These are phyloP conservation scores for Coniophora puteana DNA, from an alignment of 1,284 basidiomycete genomes.

Conservation along the genomic window DNA sequence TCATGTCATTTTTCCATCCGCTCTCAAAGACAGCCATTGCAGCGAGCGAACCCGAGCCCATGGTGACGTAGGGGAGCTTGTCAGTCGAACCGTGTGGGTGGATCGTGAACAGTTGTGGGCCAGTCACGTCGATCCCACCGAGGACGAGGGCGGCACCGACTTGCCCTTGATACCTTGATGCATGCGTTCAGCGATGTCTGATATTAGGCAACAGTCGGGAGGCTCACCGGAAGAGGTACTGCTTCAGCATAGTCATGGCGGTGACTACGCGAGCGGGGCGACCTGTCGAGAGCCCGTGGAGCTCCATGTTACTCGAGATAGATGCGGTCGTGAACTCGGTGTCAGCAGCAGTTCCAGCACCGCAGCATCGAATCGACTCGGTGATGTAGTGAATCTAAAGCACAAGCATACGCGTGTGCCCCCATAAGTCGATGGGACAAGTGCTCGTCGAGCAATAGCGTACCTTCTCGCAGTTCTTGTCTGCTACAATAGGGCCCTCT, in stretches of 20 bases:
- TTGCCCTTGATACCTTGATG: constrained; percentile 83
- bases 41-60: constrained; percentile 95
- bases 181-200: not conserved
- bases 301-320: constrained; percentile 91
- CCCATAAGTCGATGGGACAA: not conserved
- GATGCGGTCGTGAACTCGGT: constrained; percentile 94
- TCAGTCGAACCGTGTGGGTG: constrained; percentile 97
- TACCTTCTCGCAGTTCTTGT: constrained; percentile 99
- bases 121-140: constrained; percentile 93
- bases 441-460: constrained; percentile 13
- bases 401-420: constrained; percentile 4
- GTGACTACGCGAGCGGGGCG: constrained; percentile 90
- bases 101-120: constrained; percentile 95
- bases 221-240: constrained; percentile 63
- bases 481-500: constrained; percentile 92
- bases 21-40: constrained; percentile 99
- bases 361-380: constrained; percentile 94
- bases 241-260: constrained; percentile 96
- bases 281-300: constrained; percentile 83
- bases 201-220: not conserved
- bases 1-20: constrained; percentile 82
- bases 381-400: constrained; percentile 99
- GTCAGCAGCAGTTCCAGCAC: constrained; percentile 97
- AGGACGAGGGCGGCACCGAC: constrained; percentile 95
- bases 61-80: constrained; percentile 98